A percentile compares a stretch with the other conserved stretches of the same genome.
These are phyloP conservation scores for Fomitopsis betulina DNA, from an alignment of 1,284 basidiomycete species.

Conservation along the genomic window DNA sequence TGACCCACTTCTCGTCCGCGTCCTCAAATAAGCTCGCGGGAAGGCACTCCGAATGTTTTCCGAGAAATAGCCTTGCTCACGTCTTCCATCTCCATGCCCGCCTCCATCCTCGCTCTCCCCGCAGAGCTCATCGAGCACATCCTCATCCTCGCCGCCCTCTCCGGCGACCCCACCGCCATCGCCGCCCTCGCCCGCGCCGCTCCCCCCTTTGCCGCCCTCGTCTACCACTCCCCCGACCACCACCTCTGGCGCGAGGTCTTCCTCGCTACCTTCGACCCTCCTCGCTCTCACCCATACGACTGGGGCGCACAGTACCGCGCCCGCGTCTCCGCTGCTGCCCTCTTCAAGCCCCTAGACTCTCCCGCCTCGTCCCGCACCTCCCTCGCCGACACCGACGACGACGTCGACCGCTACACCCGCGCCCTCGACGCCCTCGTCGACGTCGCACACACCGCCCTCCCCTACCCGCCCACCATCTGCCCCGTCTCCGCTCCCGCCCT, in stretches of 20 bases:
- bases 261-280: constrained; percentile 47
- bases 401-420: constrained; percentile 6
- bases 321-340: constrained; percentile 17
- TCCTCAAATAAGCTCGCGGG: too few species aligned
- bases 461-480: constrained; percentile 24
- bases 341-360: not conserved
- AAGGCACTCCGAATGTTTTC: too few species aligned
- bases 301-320: constrained; percentile 22
- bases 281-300: constrained; percentile 25
- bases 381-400: not conserved
- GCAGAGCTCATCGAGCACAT: constrained; percentile 42
- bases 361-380: not conserved
- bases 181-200: constrained; percentile 42
- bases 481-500: constrained; percentile 6
- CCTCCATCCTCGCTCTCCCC: constrained; percentile 21
- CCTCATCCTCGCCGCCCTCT: constrained; percentile 31
- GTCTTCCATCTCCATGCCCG: too few species aligned
- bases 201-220: constrained; percentile 31
- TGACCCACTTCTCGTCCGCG: too few species aligned
- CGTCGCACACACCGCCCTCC: constrained; percentile 28
- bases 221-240: constrained; percentile 38
- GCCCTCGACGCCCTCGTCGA: constrained; percentile 26
- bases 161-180: constrained; percentile 31
- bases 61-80: too few species aligned
- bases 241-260: constrained; percentile 54